Evolutionary conservation across 2,329 filamentous ascomycete species (phyloP).

Genomic region (Paecilomyces dactylethromorphus): DNA sequence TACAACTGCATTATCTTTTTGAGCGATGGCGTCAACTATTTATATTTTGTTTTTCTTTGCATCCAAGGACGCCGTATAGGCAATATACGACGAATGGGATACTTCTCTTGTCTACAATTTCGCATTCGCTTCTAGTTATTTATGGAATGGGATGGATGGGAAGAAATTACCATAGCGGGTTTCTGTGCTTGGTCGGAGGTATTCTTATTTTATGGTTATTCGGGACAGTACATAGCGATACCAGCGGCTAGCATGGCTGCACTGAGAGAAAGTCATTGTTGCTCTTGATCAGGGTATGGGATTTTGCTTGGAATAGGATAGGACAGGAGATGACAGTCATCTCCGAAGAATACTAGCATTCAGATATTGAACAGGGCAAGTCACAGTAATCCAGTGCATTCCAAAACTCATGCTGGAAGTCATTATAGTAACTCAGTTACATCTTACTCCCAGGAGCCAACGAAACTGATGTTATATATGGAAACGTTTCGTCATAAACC

Average conservation of each 20-base stretch:
- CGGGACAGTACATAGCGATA: background rate
- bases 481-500: background rate
- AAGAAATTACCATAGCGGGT: background rate
- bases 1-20: slow-evolving; percentile 5
- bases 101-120: background rate
- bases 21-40: slow-evolving; percentile 12
- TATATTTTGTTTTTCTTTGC: background rate
- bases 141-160: background rate
- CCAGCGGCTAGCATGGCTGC: background rate
- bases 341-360: background rate
- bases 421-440: too few relatives aligned
- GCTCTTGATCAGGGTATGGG: background rate
- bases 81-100: background rate
- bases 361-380: background rate
- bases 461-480: background rate
- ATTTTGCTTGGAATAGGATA: background rate
- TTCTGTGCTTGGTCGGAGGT: background rate
- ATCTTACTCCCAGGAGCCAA: too few relatives aligned
- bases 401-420: background rate
- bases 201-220: background rate
- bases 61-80: background rate
- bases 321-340: background rate
- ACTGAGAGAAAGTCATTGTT: background rate
- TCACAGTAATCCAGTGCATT: background rate
- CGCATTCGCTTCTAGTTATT: background rate